Conservation (phyloP, 805 yeast species). For the Saccharomycopsis fodiens region DNA sequence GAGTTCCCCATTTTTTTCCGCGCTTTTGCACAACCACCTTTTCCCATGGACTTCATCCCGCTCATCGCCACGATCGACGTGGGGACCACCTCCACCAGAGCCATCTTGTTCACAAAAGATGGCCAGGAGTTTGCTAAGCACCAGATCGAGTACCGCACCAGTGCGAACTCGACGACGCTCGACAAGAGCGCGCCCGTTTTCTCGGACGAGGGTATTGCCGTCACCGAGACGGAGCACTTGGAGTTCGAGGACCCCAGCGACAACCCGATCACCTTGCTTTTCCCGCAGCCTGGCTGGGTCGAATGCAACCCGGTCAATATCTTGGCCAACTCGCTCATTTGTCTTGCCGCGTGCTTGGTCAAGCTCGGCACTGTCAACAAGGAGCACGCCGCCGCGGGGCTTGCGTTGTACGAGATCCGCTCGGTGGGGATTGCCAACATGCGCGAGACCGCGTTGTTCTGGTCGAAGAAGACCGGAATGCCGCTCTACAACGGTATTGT, state of each 20-base stretch:
- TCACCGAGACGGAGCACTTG: conserved; percentile 44
- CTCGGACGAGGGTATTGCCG: conserved; percentile 69
- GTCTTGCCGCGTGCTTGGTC: conserved; percentile 60
- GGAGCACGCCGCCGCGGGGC: conserved; percentile 34
- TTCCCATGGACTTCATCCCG: conserved; percentile 24
- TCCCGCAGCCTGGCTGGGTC: conserved; percentile 87
- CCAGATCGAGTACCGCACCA: conserved; percentile 81
- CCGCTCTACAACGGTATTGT: conserved; percentile 87
- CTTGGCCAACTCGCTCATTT: conserved; percentile 70
- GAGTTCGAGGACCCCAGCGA: conserved; percentile 48
- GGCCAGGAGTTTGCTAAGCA: conserved; percentile 81
- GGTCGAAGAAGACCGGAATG: conserved; percentile 77
- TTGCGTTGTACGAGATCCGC: conserved; percentile 52
- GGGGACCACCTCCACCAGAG: conserved; percentile 90
- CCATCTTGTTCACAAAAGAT: conserved; percentile 63
- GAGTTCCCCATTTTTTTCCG: background rate
- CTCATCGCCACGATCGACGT: conserved; percentile 71
- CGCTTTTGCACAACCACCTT: background rate
- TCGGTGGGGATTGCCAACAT: conserved; percentile 89
- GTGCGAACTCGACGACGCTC: conserved; percentile 42
- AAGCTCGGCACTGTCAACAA: conserved; percentile 50
- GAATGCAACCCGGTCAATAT: conserved; percentile 87
- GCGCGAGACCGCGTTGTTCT: conserved; percentile 88
- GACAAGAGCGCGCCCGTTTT: conserved; percentile 40
- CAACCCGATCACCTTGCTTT: conserved; percentile 54